These are phyloP conservation scores for Eucalyptus erythrocorys DNA, from an alignment of 345 rosid genomes.

Conservation along the genomic window DNA sequence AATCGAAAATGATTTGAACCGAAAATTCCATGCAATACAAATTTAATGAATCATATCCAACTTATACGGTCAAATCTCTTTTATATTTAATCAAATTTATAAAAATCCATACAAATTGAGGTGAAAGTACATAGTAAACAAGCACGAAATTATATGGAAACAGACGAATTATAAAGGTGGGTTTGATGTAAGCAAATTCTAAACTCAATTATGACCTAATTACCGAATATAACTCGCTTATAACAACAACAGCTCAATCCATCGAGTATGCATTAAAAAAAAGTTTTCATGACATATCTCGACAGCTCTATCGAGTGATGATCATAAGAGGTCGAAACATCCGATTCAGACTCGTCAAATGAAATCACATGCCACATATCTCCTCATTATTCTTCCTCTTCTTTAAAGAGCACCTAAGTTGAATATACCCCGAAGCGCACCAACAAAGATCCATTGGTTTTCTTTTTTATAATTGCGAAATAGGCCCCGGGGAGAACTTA, in stretches of 20 bases:
- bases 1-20: too few species aligned
- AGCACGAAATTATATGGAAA: too few species aligned
- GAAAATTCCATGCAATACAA: background rate
- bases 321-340: background rate
- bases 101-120: too few species aligned
- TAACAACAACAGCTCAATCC: too few species aligned
- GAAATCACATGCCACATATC: background rate
- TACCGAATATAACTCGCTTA: background rate
- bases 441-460: background rate
- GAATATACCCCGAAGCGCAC: background rate
- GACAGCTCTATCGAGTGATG: background rate
- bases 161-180: accelerated
- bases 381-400: background rate
- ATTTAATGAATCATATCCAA: too few species aligned
- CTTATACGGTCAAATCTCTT: background rate
- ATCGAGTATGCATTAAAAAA: background rate
- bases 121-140: too few species aligned
- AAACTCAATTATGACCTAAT: background rate
- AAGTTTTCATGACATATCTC: accelerated
- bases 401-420: background rate
- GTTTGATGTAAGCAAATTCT: too few species aligned
- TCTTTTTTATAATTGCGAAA: background rate
- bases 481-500: background rate
- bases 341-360: background rate
- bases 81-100: too few species aligned